phyloP scores from a whole-genome alignment of 139 green algal genomes.

The Ulvella scutata region DNA sequence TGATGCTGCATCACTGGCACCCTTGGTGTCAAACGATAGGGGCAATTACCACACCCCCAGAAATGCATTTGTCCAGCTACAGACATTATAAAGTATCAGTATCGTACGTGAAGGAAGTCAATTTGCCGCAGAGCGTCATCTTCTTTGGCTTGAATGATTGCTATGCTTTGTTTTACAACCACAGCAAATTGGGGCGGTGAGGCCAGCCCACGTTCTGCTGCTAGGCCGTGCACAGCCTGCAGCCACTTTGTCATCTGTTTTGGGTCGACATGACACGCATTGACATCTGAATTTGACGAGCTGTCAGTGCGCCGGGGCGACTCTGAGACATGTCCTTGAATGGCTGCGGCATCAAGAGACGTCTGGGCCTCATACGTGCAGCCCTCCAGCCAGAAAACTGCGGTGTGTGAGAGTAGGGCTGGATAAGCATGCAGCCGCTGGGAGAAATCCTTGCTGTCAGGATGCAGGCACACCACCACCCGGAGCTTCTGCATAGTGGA shows the following conservation, averaged over 20 bases:
- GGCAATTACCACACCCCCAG: conserved; percentile 13
- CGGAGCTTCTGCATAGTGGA: conserved; percentile 43
- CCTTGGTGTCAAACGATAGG: neutral
- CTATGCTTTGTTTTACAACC: conserved; percentile 31
- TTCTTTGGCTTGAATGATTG: conserved; percentile 32
- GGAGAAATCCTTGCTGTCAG: conserved; percentile 21
- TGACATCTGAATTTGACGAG: too few species aligned
- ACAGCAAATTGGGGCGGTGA: conserved; percentile 40
- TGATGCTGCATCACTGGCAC: too few species aligned
- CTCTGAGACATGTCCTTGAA: neutral
- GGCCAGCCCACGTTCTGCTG: neutral
- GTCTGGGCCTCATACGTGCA: conserved; percentile 24
- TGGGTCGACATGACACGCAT: neutral
- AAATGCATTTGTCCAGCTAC: too few species aligned
- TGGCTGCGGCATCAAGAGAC: conserved; percentile 3
- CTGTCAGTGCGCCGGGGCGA: too few species aligned
- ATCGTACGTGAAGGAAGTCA: conserved; percentile 8
- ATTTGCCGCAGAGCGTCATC: conserved; percentile 20
- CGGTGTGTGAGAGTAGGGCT: conserved; percentile 45
- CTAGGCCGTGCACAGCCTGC: neutral
- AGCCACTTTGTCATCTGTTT: neutral
- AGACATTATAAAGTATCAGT: neutral
- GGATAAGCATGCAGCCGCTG: conserved; percentile 43
- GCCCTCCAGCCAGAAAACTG: conserved; percentile 37
- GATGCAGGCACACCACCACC: conserved; percentile 57